Evolutionary conservation across 2,329 filamentous ascomycete species (phyloP).

Genomic region (Aspergillus pseudoviridinutans): DNA sequence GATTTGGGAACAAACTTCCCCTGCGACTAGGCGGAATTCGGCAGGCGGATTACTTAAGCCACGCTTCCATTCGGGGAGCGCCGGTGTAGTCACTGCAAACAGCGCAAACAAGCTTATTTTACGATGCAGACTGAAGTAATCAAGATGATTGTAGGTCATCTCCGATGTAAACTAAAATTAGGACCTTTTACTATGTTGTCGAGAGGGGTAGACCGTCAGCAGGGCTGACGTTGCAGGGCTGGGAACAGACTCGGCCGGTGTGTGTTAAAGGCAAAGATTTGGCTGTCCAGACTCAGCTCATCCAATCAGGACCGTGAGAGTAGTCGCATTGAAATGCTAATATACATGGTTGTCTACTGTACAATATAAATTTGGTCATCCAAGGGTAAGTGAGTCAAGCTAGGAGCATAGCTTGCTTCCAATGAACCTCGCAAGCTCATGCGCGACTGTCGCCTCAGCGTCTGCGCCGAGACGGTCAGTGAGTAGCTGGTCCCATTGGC

Average conservation of each 20-base stretch:
- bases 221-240: too few relatives aligned
- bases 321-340: not conserved
- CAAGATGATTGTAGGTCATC: not conserved
- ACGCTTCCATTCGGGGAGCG: slow-evolving; percentile 16
- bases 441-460: slow-evolving; percentile 12
- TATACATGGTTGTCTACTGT: slow-evolving; percentile 4
- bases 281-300: too few relatives aligned
- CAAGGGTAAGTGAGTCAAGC: not conserved
- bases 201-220: too few relatives aligned
- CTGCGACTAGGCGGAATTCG: slow-evolving; percentile 25
- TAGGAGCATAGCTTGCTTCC: slow-evolving; percentile 19
- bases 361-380: not conserved
- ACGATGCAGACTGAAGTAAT: too few relatives aligned
- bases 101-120: slow-evolving; percentile 18
- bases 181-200: too few relatives aligned
- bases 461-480: slow-evolving; percentile 13
- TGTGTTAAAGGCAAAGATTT: too few relatives aligned
- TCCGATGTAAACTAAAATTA: too few relatives aligned
- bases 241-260: too few relatives aligned
- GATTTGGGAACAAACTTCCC: slow-evolving; percentile 25
- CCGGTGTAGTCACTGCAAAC: slow-evolving; percentile 32
- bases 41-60: slow-evolving; percentile 19
- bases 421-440: slow-evolving; percentile 25
- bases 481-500: slow-evolving; percentile 26
- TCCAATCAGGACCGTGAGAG: too few relatives aligned